Conservation (phyloP, 2,329 filamentous ascomycete genomes). For the Mycosphaerelloides madeirae region DNA sequence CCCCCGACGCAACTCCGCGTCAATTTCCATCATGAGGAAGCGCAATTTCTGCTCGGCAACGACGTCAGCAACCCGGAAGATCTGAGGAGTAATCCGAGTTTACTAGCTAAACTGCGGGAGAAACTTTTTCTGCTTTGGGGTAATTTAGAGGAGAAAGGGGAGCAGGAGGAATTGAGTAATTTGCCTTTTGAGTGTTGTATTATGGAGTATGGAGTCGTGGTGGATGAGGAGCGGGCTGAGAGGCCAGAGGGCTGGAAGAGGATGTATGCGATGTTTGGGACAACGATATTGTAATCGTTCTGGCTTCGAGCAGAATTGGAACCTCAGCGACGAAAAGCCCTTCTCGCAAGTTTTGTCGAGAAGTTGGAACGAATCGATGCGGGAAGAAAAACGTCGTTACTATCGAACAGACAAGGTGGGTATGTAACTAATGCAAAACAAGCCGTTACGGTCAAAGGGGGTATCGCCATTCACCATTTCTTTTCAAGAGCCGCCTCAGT, state of each 20-base stretch:
- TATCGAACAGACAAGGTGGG: too few relatives aligned
- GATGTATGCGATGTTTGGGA: constrained; percentile 34
- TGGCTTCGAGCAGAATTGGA: too few relatives aligned
- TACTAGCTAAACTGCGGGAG: constrained; percentile 57
- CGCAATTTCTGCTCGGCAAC: constrained; percentile 52
- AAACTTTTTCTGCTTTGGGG: constrained; percentile 80
- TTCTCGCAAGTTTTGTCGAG: too few relatives aligned
- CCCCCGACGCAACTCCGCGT: constrained; percentile 51
- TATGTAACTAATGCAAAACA: too few relatives aligned
- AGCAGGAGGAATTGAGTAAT: constrained; percentile 27
- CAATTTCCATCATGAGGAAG: constrained; percentile 59
- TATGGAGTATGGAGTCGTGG: constrained; percentile 39
- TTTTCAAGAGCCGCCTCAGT: too few relatives aligned
- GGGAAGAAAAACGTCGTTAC: too few relatives aligned
- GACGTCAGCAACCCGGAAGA: constrained; percentile 53
- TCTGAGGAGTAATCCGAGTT: constrained; percentile 50
- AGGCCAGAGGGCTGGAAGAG: constrained; percentile 19
- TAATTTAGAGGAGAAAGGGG: constrained; percentile 62
- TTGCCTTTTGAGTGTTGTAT: constrained; percentile 44
- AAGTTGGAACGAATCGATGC: too few relatives aligned
- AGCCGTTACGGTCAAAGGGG: too few relatives aligned
- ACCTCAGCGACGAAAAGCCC: too few relatives aligned
- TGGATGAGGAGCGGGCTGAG: constrained; percentile 23
- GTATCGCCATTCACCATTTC: too few relatives aligned
- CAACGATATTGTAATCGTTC: constrained; percentile 21